Base-by-base conservation (phyloP, 1,139 yeast species). In the Debaryomyces coudertii region DNA sequence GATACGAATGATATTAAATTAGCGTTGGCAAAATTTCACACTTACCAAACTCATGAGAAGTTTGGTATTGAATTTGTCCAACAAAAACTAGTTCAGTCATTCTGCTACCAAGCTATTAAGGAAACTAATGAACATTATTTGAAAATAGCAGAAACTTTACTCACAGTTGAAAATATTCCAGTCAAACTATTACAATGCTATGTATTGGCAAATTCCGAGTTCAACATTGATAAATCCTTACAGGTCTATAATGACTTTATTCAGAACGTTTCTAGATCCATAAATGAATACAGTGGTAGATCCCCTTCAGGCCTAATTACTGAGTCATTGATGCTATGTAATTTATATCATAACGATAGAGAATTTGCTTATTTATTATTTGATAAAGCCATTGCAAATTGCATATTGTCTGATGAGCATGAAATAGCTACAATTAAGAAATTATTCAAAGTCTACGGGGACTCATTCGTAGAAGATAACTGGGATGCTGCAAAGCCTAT, bases 321-420 rank as follows among this genome's bases (percentile, higher is more conserved):
- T 0, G 83, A 83, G 53, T 66, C 86, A 1, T 63, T 85, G 43
- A 63, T 83, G 16, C 55, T 81, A 18, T 73, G 80, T 1, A 71
- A 68, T 44, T 62, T 86, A 30, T 66, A 73, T 16, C 72, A 74
- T 30, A 68, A 72, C 31, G 90, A 86, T 55, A 61, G 88, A 33
- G 84, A 81, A 46, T 77, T 86, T 60, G 89, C 90, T 0, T 71
- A 76, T 36, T 73, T 84, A 37, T 65, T 85, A n/a, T 73, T 77
- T 51, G 83, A 80, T 36, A 84, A 82, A 53, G 80, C 85, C 1
- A 58, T 71, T 3, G 74, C 69, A 36, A 76, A 76, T 47, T 65
- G 49, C 56, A 8, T 79, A 1, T 47, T 84, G 1, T 58, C 59
- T 12, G 75, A 74, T 23, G 78, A 74, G 22, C 57, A 60, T 5